Conservation (phyloP, 129 eudicot species). For the Smallanthus sonchifolius region DNA sequence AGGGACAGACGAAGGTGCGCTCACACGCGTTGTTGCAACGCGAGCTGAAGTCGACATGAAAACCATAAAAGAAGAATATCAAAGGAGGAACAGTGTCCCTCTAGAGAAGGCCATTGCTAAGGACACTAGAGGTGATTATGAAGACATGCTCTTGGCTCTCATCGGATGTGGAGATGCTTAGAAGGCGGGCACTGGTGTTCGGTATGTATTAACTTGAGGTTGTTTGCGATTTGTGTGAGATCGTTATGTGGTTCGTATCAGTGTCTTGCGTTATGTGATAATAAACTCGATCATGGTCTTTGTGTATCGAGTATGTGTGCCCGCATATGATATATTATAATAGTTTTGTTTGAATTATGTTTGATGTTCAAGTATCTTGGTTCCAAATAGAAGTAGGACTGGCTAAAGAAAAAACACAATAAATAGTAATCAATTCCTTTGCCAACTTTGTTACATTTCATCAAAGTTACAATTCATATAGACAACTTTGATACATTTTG, state of each 20-base stretch:
- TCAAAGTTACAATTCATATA: too few species aligned
- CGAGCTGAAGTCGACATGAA: conserved; percentile 95
- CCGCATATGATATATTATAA: neutral
- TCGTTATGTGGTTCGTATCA: neutral
- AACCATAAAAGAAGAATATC: conserved; percentile 53
- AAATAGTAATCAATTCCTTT: too few species aligned
- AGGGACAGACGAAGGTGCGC: conserved; percentile 81
- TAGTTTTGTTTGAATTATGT: neutral
- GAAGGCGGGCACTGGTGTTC: conserved; percentile 1
- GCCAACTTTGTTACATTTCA: too few species aligned
- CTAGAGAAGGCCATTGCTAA: conserved; percentile 68
- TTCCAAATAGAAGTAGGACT: neutral
- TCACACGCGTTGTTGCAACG: conserved; percentile 71
- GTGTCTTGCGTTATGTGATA: neutral
- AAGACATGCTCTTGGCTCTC: conserved; percentile 67
- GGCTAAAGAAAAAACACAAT: too few species aligned
- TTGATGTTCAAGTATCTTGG: neutral
- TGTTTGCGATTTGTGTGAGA: conserved; percentile 17
- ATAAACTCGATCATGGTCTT: conserved; percentile 3
- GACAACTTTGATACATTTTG: too few species aligned
- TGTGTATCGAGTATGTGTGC: conserved; percentile 1
- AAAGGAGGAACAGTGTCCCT: conserved; percentile 62
- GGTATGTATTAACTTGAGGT: conserved; percentile 15
- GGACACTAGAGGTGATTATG: conserved; percentile 84
- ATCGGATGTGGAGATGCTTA: conserved; percentile 58